These are phyloP conservation scores for Peniophora sp. DNA, from an alignment of 1,284 basidiomycete species.

Conservation along the genomic window DNA sequence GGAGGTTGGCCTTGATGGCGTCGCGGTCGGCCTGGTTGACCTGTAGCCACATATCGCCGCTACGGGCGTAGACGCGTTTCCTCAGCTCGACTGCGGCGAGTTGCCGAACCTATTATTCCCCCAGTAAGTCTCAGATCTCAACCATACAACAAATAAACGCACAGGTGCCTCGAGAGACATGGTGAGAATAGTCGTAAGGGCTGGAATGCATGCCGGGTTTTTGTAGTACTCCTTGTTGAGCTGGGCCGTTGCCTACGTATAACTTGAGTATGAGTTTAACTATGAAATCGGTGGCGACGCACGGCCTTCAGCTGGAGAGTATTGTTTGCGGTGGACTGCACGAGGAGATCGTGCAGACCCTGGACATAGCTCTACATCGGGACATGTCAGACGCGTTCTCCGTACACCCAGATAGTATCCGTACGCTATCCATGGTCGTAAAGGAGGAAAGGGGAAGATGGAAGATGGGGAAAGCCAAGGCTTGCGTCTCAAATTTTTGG, in stretches of 20 bases:
- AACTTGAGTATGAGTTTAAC: constrained; percentile 4
- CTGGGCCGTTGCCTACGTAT: constrained; percentile 76
- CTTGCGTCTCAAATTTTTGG: neutral
- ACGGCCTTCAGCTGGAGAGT: constrained; percentile 85
- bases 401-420: neutral
- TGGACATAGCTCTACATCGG: constrained; percentile 33
- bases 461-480: neutral
- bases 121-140: constrained; percentile 1
- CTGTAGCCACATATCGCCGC: constrained; percentile 80
- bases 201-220: constrained; percentile 84
- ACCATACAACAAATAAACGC: constrained; percentile 19
- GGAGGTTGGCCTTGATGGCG: constrained; percentile 82
- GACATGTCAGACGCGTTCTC: neutral
- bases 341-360: constrained; percentile 76
- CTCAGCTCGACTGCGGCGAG: constrained; percentile 96
- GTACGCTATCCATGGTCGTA: neutral
- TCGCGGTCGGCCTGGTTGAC: constrained; percentile 66
- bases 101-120: constrained; percentile 76
- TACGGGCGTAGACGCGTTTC: constrained; percentile 82
- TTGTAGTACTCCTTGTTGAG: constrained; percentile 92
- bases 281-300: constrained; percentile 22
- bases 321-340: constrained; percentile 81
- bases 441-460: neutral
- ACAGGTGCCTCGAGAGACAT: constrained; percentile 74
- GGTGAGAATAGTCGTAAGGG: constrained; percentile 83